Percentiles rank a stretch among this genome's conserved stretches.
phyloP scores from a whole-genome alignment of 2,329 filamentous ascomycete species.

The Metarhizium humberi region DNA sequence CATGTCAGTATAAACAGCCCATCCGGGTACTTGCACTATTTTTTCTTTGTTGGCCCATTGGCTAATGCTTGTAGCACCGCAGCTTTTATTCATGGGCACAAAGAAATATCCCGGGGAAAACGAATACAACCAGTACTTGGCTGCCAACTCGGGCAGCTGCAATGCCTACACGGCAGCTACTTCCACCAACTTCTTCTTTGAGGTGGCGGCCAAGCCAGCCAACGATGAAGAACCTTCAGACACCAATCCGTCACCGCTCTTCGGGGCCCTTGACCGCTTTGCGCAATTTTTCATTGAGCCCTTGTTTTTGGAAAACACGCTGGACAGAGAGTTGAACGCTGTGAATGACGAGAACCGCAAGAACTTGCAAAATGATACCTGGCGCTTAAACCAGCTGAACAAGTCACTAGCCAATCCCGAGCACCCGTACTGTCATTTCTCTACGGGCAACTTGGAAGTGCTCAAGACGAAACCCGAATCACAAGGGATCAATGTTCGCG shows the following conservation, averaged over 20 bases:
- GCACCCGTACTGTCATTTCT: conserved; percentile 87
- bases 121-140: conserved; percentile 88
- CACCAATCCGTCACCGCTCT: conserved; percentile 51
- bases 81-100: conserved; percentile 94
- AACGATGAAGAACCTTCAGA: conserved; percentile 48
- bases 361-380: conserved; percentile 84
- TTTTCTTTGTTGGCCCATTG: not conserved
- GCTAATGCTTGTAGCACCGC: conserved; percentile 8
- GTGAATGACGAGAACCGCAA: conserved; percentile 98
- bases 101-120: conserved; percentile 97
- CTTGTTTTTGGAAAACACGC: conserved; percentile 72
- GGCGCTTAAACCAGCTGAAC: conserved; percentile 79
- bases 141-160: conserved; percentile 79
- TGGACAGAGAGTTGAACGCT: conserved; percentile 79
- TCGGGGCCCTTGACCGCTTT: conserved; percentile 81
- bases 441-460: conserved; percentile 79
- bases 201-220: conserved; percentile 72
- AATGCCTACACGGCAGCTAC: conserved; percentile 93
- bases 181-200: conserved; percentile 97
- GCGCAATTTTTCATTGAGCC: conserved; percentile 90
- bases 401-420: conserved; percentile 81
- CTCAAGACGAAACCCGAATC: conserved; percentile 75
- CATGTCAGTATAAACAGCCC: conserved; percentile 45
- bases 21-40: conserved; percentile 5
- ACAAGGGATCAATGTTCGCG: conserved; percentile 72